A percentile compares a stretch with the other conserved stretches of the same genome.
Conservation (phyloP, 306 rosid species). For the Dicorynia guianensis region DNA sequence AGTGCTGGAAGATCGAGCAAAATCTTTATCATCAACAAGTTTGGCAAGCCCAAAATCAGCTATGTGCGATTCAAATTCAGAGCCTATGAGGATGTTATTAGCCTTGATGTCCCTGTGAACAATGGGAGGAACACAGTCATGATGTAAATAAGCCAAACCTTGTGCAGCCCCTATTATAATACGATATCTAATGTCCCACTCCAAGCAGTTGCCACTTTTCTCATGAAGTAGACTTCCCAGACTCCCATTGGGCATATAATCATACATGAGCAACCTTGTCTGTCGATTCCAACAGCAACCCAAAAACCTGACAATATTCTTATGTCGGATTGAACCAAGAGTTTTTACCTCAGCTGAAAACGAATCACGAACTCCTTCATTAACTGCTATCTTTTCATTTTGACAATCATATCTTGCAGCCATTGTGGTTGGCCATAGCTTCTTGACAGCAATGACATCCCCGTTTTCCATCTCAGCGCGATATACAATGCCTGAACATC, state of each 20-base stretch:
- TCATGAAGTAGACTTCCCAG: constrained; percentile 85
- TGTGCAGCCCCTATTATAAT: constrained; percentile 87
- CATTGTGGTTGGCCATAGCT: constrained; percentile 77
- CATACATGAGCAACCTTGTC: constrained; percentile 83
- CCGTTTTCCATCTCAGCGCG: constrained; percentile 75
- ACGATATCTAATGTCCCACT: constrained; percentile 75
- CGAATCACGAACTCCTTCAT: constrained; percentile 72
- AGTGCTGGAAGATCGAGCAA: constrained; percentile 74
- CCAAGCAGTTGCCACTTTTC: constrained; percentile 67
- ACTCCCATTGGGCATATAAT: constrained; percentile 91
- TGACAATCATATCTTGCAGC: constrained; percentile 51
- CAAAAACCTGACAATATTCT: constrained; percentile 87
- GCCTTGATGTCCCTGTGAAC: constrained; percentile 93
- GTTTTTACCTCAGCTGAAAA: constrained; percentile 88
- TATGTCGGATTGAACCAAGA: constrained; percentile 86
- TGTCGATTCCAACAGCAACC: constrained; percentile 86
- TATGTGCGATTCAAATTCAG: constrained; percentile 83
- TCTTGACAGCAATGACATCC: constrained; percentile 82
- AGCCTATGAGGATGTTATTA: constrained; percentile 88
- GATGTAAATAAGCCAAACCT: constrained; percentile 91
- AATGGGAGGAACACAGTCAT: constrained; percentile 90
- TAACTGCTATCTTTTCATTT: constrained; percentile 56
- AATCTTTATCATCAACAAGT: constrained; percentile 80
- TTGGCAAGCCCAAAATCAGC: constrained; percentile 96
- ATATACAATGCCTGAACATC: constrained; percentile 84